A percentile compares a stretch with the other conserved stretches of the same genome.
Evolutionary conservation across 257 asterid genomes (phyloP).

Genomic region (Primulina tabacum): DNA sequence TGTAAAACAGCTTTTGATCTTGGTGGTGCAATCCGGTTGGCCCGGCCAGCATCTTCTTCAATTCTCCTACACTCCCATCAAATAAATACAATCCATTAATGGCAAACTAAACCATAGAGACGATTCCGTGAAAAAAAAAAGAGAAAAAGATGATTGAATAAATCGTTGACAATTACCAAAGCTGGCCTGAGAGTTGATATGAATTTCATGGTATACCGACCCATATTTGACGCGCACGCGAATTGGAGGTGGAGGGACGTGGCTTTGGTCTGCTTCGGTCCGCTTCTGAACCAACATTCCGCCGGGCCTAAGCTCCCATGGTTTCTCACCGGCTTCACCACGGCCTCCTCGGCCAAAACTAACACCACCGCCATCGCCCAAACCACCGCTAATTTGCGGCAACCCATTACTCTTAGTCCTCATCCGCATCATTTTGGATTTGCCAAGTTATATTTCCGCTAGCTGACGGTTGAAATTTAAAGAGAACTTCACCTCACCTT

Average conservation of each 20-base stretch:
- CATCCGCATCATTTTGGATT: constrained; percentile 64
- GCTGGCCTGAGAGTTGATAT: constrained; percentile 67
- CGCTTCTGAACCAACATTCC: constrained; percentile 96
- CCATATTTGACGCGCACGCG: constrained; percentile 85
- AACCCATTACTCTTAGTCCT: constrained; percentile 36
- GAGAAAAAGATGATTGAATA: neutral
- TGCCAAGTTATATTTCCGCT: neutral
- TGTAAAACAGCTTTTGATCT: constrained; percentile 81
- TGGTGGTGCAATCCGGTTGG: constrained; percentile 85
- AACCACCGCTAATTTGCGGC: constrained; percentile 32
- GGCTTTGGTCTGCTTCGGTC: constrained; percentile 45
- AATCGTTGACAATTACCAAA: constrained; percentile 47
- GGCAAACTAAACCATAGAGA: neutral
- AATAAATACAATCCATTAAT: neutral
- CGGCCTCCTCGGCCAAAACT: neutral
- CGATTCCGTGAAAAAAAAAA: neutral
- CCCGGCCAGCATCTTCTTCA: constrained; percentile 84
- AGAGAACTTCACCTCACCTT: constrained; percentile 21
- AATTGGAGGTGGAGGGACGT: constrained; percentile 63
- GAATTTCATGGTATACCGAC: constrained; percentile 64
- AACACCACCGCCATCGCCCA: constrained; percentile 18
- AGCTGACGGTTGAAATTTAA: constrained; percentile 23
- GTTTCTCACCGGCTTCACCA: constrained; percentile 28
- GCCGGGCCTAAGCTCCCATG: constrained; percentile 85
- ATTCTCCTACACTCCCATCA: constrained; percentile 46